Evolutionary conservation across 768 basidiomycete species (phyloP), one percentile per base, ranked within the genome.

Genomic region (Exsudoporus frostii): DNA sequence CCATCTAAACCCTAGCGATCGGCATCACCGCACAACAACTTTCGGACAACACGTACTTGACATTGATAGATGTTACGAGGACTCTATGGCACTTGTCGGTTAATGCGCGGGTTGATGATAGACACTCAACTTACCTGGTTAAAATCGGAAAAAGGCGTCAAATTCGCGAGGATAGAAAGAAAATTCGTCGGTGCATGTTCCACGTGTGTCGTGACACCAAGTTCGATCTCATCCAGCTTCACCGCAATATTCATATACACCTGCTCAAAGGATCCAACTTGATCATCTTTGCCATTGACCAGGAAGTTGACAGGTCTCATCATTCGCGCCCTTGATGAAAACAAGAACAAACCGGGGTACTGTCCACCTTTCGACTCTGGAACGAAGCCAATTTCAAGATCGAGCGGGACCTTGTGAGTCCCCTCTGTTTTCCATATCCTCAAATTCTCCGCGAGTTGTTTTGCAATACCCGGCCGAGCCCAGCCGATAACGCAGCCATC

Each of bases 231-330:
- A 60, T 87, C 86, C 4, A 86, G 86, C 49, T 83, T 90, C 63
- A 91, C 87, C 3, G 97, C 96, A 66, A 99, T 91, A 66, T 99
- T 92, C 92, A 98, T 93, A 68, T 98, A 99, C 6, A 98, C 97
- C 73, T 99, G 97, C 71, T 99, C 97, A 63, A 99, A 99, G 8
- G 96, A 81, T 4, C 97, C 97, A 50, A 98, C 79, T 68, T 90
- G 90, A 68, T 99, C 97, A 56, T 90, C 79, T 56, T 79, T 79
- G 20, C 88, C 89, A 67, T 98, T 98, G 51, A 78, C 76, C 38
- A 98, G 74, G 71, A 88, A 96, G 66, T 88, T 94, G 51, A 98
- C 96, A 7, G 97, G 95, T 43, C 97, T 80, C 97, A 99, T 99
- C 93, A 99, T 97, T 61, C 97, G 79, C 34, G 92, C 82, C 51